Conservation (phyloP, 1,139 yeast genomes). For the Scheffersomyces insectosa region DNA sequence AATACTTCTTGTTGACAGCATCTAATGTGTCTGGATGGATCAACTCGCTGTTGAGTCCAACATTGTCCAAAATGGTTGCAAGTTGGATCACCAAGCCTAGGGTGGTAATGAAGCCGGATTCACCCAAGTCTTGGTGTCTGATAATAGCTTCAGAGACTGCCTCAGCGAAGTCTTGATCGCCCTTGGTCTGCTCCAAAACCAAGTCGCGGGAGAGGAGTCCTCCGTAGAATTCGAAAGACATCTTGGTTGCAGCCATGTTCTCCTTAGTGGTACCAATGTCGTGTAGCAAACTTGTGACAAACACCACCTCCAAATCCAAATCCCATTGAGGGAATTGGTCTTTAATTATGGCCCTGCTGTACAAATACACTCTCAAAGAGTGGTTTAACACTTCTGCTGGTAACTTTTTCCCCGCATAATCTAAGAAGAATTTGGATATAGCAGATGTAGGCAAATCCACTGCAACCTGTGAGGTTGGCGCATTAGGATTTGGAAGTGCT, state of each 20-base stretch:
- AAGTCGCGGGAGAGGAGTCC: conserved; percentile 35
- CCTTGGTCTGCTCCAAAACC: conserved; percentile 22
- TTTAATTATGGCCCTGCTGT: conserved; percentile 33
- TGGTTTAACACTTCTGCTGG: conserved; percentile 31
- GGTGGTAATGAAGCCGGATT: conserved; percentile 35
- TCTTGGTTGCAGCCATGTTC: conserved; percentile 35
- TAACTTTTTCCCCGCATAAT: conserved; percentile 27
- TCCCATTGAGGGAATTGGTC: conserved; percentile 41
- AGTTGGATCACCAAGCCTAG: conserved; percentile 38
- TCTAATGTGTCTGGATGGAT: conserved; percentile 33
- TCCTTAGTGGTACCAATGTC: conserved; percentile 39
- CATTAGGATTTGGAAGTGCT: conserved; percentile 28
- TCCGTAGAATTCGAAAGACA: conserved; percentile 42
- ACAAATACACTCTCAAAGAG: conserved; percentile 35
- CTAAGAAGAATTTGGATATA: conserved; percentile 20
- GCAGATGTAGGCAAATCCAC: conserved; percentile 23
- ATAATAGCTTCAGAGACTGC: conserved; percentile 42
- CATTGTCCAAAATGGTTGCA: conserved; percentile 38
- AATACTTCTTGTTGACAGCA: conserved; percentile 26
- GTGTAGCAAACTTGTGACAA: conserved; percentile 35
- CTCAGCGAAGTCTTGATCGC: conserved; percentile 33
- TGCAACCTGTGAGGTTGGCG: conserved; percentile 26
- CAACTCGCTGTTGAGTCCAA: conserved; percentile 32
- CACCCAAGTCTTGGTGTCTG: conserved; percentile 40
- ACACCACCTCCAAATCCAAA: conserved; percentile 31